phyloP scores from a whole-genome alignment of 2,329 filamentous ascomycete genomes.

The Scedosporium minutisporum region DNA sequence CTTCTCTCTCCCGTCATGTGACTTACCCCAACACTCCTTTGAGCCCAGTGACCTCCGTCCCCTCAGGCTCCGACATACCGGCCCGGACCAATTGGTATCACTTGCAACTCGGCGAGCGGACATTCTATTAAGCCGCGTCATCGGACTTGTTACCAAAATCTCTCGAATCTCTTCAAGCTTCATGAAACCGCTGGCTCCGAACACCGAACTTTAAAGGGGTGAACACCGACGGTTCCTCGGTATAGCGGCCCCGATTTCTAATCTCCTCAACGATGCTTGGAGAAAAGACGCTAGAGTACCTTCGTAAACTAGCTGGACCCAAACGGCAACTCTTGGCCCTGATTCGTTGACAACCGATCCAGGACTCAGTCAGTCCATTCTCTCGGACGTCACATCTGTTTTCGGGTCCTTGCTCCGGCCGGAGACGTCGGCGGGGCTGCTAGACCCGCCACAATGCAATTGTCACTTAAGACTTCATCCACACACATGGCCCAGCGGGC shows the following conservation, averaged over 20 bases:
- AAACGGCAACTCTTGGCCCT: neutral
- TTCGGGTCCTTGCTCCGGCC: conserved; percentile 1
- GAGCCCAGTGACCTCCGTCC: too few species aligned
- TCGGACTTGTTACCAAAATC: neutral
- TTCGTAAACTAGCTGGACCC: too few species aligned
- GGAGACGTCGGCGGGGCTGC: neutral
- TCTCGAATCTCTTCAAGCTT: neutral
- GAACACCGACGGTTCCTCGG: too few species aligned
- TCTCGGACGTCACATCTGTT: neutral
- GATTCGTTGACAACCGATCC: neutral
- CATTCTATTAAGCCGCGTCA: neutral
- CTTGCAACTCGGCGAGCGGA: neutral
- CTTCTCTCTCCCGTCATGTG: too few species aligned
- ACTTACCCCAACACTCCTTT: too few species aligned
- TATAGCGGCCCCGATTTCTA: too few species aligned
- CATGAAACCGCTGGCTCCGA: too few species aligned
- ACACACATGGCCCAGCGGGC: too few species aligned
- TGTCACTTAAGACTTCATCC: neutral
- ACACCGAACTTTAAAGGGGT: too few species aligned
- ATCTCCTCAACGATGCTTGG: too few species aligned
- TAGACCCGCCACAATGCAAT: neutral
- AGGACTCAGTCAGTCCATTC: neutral
- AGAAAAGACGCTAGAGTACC: too few species aligned
- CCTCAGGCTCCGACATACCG: too few species aligned
- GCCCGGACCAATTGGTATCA: neutral